Percentiles rank a stretch among this genome's conserved stretches.
phyloP scores from a whole-genome alignment of 202 grass and related monocot species.

The Panicum virgatum region DNA sequence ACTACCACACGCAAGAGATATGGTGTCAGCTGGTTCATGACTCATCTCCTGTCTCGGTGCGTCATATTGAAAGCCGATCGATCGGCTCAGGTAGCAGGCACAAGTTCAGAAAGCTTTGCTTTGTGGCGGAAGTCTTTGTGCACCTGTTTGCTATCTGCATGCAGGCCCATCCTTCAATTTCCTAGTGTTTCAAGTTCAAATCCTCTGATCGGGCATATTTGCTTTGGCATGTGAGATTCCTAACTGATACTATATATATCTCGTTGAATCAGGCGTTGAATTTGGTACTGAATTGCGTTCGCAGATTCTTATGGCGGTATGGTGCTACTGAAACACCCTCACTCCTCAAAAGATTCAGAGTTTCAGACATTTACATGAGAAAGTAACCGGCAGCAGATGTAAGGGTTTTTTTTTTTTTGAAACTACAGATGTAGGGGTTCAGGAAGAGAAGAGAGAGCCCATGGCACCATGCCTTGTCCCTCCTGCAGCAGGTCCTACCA shows the following conservation, averaged over 20 bases:
- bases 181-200: not conserved
- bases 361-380: slow-evolving; percentile 7
- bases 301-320: not conserved
- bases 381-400: not conserved
- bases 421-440: not conserved
- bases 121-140: not conserved
- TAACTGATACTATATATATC: too few relatives aligned
- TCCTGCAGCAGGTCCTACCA: not conserved
- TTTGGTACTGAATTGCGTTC: not conserved
- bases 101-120: not conserved
- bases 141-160: not conserved
- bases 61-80: not conserved
- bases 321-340: not conserved
- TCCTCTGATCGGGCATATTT: not conserved
- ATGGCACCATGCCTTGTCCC: not conserved
- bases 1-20: slow-evolving; percentile 43
- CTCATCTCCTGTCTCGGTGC: not conserved
- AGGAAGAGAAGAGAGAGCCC: not conserved
- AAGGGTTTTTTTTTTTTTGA: too few relatives aligned
- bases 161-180: not conserved
- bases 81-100: not conserved
- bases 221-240: not conserved
- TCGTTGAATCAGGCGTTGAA: not conserved
- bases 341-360: not conserved
- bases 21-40: not conserved